Percentiles rank a stretch among this genome's conserved stretches.
These are phyloP conservation scores for Dorcoceras hygrometricum DNA, from an alignment of 257 asterid genomes.

Conservation along the genomic window DNA sequence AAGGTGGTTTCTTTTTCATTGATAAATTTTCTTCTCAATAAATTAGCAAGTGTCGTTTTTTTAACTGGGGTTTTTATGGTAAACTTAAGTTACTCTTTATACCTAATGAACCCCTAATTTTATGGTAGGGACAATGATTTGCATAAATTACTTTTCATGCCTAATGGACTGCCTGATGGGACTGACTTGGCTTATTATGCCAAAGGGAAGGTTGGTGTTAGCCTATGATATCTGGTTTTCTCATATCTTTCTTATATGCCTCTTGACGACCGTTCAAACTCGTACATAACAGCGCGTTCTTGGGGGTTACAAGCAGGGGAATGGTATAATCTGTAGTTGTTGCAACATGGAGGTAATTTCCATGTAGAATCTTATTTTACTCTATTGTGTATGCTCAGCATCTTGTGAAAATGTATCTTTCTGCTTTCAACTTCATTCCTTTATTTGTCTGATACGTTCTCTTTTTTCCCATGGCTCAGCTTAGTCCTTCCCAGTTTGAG, in stretches of 20 bases:
- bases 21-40: conserved; percentile 4
- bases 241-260: conserved; percentile 11
- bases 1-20: conserved; percentile 46
- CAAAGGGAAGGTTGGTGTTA: conserved; percentile 79
- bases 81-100: neutral
- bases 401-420: neutral
- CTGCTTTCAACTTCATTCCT: conserved; percentile 15
- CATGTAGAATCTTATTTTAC: conserved; percentile 7
- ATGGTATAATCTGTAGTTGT: conserved; percentile 86
- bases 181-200: conserved; percentile 93
- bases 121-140: conserved; percentile 84
- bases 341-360: conserved; percentile 67
- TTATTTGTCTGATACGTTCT: conserved; percentile 13
- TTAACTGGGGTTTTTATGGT: neutral
- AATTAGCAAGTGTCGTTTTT: neutral
- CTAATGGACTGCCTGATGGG: conserved; percentile 98
- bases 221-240: conserved; percentile 15
- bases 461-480: conserved; percentile 44
- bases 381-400: conserved; percentile 9
- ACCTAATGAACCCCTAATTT: neutral
- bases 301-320: conserved; percentile 94
- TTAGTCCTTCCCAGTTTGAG: conserved; percentile 99
- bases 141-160: conserved; percentile 88
- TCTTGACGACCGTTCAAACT: conserved; percentile 6
- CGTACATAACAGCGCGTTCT: conserved; percentile 67